A percentile compares a stretch with the other conserved stretches of the same genome.
Evolutionary conservation across 208 protist genomes (phyloP).

Genomic region (Naegleria lovaniensis): DNA sequence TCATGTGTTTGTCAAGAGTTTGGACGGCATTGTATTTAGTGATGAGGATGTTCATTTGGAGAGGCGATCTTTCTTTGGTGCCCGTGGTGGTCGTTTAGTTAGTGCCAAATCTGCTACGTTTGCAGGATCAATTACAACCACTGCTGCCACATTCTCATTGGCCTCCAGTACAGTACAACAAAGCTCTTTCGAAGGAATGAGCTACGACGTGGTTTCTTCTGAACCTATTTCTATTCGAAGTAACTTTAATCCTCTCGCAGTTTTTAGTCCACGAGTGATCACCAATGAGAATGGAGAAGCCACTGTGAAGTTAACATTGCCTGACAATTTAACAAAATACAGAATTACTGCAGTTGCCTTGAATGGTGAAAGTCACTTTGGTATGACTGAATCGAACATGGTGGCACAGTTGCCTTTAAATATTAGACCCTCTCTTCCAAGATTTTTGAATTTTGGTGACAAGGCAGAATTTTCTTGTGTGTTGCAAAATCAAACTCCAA

Average conservation of each 20-base stretch:
- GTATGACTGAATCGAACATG: slow-evolving; percentile 24
- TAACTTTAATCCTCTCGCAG: slow-evolving; percentile 22
- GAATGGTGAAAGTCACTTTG: background rate
- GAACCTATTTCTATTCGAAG: background rate
- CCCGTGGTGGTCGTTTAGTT: too few species aligned
- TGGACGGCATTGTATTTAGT: background rate
- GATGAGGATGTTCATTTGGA: background rate
- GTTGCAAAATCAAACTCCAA: slow-evolving; percentile 31
- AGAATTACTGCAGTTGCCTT: background rate
- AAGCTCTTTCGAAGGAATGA: too few species aligned
- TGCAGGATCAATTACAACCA: background rate
- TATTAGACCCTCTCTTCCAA: slow-evolving; percentile 28
- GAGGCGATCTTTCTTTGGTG: background rate
- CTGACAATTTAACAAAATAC: slow-evolving; percentile 38
- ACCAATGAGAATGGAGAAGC: slow-evolving; percentile 11
- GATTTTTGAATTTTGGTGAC: slow-evolving; percentile 37
- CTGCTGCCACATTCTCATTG: background rate
- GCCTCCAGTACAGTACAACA: background rate
- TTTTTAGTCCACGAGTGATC: background rate
- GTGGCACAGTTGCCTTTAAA: slow-evolving; percentile 27
- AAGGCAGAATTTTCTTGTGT: slow-evolving; percentile 26
- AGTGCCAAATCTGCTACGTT: too few species aligned
- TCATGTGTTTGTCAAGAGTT: background rate
- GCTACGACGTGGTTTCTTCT: too few species aligned
- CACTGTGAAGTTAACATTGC: slow-evolving; percentile 13